Evolutionary conservation across 345 rosid species (phyloP).

Genomic region (Erucastrum elatum): DNA sequence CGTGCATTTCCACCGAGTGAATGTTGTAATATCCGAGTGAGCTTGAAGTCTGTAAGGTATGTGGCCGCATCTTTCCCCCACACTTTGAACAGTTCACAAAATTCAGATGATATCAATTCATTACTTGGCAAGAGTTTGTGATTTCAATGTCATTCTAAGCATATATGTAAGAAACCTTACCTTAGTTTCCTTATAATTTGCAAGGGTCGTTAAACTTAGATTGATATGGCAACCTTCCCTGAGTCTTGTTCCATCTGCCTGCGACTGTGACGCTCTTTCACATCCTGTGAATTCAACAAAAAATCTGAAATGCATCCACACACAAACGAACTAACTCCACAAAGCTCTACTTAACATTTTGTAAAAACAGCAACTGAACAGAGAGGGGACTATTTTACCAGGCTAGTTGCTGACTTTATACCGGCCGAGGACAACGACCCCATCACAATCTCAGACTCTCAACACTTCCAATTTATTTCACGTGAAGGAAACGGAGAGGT

Average conservation of each 20-base stretch:
- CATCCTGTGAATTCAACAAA: conserved; percentile 98
- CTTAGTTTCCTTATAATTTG: conserved; percentile 97
- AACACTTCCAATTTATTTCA: too few species aligned
- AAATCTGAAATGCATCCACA: conserved; percentile 62
- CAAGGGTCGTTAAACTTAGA: conserved; percentile 97
- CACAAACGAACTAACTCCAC: conserved; percentile 52
- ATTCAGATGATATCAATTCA: neutral
- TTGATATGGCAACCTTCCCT: conserved; percentile 99
- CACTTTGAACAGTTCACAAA: conserved; percentile 49
- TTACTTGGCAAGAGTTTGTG: neutral
- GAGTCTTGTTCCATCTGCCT: conserved; percentile 95
- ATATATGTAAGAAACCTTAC: conserved; percentile 42
- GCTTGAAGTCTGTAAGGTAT: conserved; percentile 94
- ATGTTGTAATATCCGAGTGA: conserved; percentile 95
- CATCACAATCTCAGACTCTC: too few species aligned
- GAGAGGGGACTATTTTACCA: conserved; percentile 52
- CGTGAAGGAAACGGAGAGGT: too few species aligned
- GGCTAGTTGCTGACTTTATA: conserved; percentile 44
- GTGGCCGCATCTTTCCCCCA: conserved; percentile 93
- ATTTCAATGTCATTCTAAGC: neutral
- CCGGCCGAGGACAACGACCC: too few species aligned
- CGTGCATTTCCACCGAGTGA: conserved; percentile 99
- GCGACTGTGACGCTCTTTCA: conserved; percentile 97
- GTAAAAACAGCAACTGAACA: neutral
- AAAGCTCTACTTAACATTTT: conserved; percentile 42